These are phyloP conservation scores for Globisporangium irregulare DNA, from an alignment of 352 stramenopile species.

Conservation along the genomic window DNA sequence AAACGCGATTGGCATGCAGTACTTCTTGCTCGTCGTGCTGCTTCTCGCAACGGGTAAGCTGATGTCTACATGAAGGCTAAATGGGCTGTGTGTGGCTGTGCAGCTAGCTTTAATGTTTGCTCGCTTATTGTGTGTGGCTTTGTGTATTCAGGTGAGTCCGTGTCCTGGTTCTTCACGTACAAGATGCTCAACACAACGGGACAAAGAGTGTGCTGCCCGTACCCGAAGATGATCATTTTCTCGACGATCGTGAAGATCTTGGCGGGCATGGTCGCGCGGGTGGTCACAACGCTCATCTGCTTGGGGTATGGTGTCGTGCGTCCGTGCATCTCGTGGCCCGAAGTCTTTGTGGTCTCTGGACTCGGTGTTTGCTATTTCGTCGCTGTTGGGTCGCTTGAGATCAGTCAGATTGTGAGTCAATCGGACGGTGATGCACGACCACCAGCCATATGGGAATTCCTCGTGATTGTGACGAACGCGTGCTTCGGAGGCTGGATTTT, in stretches of 20 bases:
- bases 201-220: slow-evolving; percentile 74
- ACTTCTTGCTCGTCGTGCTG: slow-evolving; percentile 76
- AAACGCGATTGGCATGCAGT: slow-evolving; percentile 80
- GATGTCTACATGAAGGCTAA: too few relatives aligned
- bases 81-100: neutral
- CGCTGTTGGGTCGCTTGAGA: slow-evolving; percentile 68
- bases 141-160: slow-evolving; percentile 41
- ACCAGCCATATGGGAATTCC: slow-evolving; percentile 68
- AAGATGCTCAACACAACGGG: slow-evolving; percentile 68
- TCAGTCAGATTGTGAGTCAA: slow-evolving; percentile 79
- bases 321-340: slow-evolving; percentile 63
- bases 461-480: slow-evolving; percentile 74
- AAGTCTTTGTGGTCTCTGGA: slow-evolving; percentile 71
- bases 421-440: slow-evolving; percentile 61
- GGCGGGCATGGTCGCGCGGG: slow-evolving; percentile 67
- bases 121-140: neutral
- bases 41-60: slow-evolving; percentile 61
- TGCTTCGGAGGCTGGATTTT: slow-evolving; percentile 89
- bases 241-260: slow-evolving; percentile 74
- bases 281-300: slow-evolving; percentile 75
- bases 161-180: slow-evolving; percentile 81
- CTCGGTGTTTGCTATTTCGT: slow-evolving; percentile 82
- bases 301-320: slow-evolving; percentile 82
- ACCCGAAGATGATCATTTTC: slow-evolving; percentile 60
- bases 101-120: neutral